Evolutionary conservation across 805 yeast genomes (phyloP), one percentile per base, ranked within the genome.

Genomic region (Candida peoriensis): DNA sequence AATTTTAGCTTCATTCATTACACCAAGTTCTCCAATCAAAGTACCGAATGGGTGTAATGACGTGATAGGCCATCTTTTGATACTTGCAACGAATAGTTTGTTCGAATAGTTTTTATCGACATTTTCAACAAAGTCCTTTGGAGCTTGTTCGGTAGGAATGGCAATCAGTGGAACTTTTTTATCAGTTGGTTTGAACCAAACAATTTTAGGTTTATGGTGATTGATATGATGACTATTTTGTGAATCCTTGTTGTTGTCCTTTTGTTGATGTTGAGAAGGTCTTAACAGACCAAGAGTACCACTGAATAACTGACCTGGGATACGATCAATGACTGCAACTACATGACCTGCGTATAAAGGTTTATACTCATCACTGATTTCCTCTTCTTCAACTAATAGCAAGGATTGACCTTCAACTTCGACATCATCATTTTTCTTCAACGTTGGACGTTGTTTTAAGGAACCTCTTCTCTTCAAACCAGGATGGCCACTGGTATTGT

Each of bases 61-160:
- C 8, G 98, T 93, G 60, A 93, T 93, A 54, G 98, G 98, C 98
- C 98, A 93, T 60, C 98, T 81, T 59, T 93, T 93, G 53, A 93
- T 90, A 2, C 95, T 83, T 0, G 97, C 97, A 42, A 93, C 90
- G 55, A 90, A 93, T 33, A 89, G 64, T 49, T 81, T 84, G 54
- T 85, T 77, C 0, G 84, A 70, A 52, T 93, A 93, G n/a, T 22
- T 13, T 33, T 70, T 71, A 37, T 84, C 94, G 46, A 88, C 95
- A 48, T 87, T 88, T 48, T 88, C 96, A 28, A 93, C 89, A 61
- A 93, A 90, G 58, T 90, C 97, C 39, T 73, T 76, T 22, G 98
- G 98, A 0, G 96, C 98, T 59, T 93, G 96, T 52, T 93, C 98
- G 2, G 97, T 93, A 25, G 98, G 98, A 44, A 93, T 93, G 12